phyloP scores from a whole-genome alignment of 768 basidiomycete species.

The Sarcodon sp. region DNA sequence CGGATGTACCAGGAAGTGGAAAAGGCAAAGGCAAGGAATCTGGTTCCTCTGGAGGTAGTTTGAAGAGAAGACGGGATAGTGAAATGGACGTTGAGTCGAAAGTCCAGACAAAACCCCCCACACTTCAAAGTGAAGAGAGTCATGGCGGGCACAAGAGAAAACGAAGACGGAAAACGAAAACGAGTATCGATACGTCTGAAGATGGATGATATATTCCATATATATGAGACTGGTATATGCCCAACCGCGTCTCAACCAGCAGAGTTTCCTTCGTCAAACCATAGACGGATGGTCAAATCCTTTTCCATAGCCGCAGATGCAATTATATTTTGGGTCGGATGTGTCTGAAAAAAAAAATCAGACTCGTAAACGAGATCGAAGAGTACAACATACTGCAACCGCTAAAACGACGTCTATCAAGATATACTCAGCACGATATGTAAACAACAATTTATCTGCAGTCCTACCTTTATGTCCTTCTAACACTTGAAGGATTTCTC shows the following conservation, averaged over 20 bases:
- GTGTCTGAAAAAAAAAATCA: conserved; percentile 34
- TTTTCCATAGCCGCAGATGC: conserved; percentile 89
- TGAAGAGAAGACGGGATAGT: conserved; percentile 16
- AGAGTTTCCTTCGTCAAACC: conserved; percentile 37
- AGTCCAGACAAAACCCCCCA: neutral
- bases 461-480: conserved; percentile 70
- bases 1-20: conserved; percentile 2
- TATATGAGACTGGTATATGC: too few species aligned
- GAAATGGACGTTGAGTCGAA: conserved; percentile 7
- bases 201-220: too few species aligned
- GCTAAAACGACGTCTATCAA: conserved; percentile 54
- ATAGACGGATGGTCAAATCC: conserved; percentile 73
- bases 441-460: conserved; percentile 5
- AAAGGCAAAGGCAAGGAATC: neutral
- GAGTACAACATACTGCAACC: conserved; percentile 35
- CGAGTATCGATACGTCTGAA: neutral
- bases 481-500: conserved; percentile 60
- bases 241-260: too few species aligned
- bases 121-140: neutral
- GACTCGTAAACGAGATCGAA: neutral
- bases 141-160: conserved; percentile 14
- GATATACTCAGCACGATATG: neutral
- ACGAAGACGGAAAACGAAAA: conserved; percentile 10
- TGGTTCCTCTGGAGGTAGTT: conserved; percentile 8
- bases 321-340: conserved; percentile 62